phyloP scores from a whole-genome alignment of 2,329 filamentous ascomycete species.

The Beauveria caledonica region DNA sequence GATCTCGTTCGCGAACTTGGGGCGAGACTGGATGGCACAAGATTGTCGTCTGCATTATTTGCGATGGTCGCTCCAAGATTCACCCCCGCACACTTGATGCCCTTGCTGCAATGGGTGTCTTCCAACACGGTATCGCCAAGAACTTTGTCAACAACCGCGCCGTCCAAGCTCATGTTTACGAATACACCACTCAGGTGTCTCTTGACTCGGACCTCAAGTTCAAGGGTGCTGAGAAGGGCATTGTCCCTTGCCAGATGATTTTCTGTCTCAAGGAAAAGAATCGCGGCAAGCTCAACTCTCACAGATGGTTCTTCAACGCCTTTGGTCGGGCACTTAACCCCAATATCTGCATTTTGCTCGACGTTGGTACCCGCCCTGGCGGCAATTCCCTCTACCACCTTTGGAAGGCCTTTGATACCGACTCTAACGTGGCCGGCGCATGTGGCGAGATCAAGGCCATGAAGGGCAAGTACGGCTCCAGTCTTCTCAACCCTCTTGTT shows the following conservation, averaged over 20 bases:
- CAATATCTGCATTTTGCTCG: constrained; percentile 92
- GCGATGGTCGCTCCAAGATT: constrained; percentile 83
- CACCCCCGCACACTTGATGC: constrained; percentile 90
- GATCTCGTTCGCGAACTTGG: constrained; percentile 89
- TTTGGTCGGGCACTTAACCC: constrained; percentile 88
- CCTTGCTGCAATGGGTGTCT: constrained; percentile 91
- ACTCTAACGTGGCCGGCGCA: constrained; percentile 93
- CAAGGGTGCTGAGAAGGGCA: constrained; percentile 98
- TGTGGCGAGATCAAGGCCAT: constrained; percentile 98
- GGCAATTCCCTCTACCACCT: constrained; percentile 90
- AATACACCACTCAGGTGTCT: constrained; percentile 97
- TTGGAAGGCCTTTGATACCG: constrained; percentile 97
- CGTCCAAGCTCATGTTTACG: constrained; percentile 94
- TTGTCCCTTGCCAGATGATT: constrained; percentile 95
- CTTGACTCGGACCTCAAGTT: constrained; percentile 94
- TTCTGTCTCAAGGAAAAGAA: constrained; percentile 99
- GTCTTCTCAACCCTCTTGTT: constrained; percentile 86
- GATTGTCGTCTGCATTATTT: constrained; percentile 95
- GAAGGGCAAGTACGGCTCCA: constrained; percentile 75
- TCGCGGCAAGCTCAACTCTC: constrained; percentile 93
- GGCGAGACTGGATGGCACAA: constrained; percentile 98
- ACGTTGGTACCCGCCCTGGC: constrained; percentile 90
- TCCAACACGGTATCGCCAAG: constrained; percentile 97
- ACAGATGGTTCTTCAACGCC: constrained; percentile 99
- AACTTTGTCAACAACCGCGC: constrained; percentile 95